These are phyloP conservation scores for Saussurea involucrata DNA, from an alignment of 129 eudicot genomes.

Conservation along the genomic window DNA sequence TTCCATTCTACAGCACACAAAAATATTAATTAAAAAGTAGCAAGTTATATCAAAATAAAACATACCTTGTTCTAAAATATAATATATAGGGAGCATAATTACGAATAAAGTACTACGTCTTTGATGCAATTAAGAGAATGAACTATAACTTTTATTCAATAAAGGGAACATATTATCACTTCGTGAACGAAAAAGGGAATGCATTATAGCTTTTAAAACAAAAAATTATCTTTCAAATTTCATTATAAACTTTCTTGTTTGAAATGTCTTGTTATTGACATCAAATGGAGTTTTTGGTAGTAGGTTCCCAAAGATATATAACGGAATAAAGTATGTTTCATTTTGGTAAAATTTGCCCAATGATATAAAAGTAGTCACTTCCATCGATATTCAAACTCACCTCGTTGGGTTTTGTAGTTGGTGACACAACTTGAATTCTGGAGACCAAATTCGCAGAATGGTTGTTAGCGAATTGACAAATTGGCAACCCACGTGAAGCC, in stretches of 20 bases:
- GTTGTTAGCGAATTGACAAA: background rate
- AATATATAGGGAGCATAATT: no score
- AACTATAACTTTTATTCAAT: no score
- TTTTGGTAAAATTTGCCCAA: background rate
- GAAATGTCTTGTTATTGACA: background rate
- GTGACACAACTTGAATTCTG: conserved; percentile 20
- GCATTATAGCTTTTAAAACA: background rate
- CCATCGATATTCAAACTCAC: background rate
- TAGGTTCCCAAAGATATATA: background rate
- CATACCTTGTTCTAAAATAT: no score
- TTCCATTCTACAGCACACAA: conserved; percentile 20
- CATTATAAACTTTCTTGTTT: background rate
- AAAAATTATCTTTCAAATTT: no score
- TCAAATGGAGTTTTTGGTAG: background rate
- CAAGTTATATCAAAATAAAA: background rate
- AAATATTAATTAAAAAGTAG: background rate
- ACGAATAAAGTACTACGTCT: no score
- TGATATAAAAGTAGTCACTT: background rate
- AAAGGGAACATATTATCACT: no score
- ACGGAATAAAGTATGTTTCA: background rate
- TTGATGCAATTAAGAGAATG: no score
- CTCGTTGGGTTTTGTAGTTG: background rate
- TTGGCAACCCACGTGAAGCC: conserved; percentile 4
- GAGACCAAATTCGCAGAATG: conserved; percentile 13
- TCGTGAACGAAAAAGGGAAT: background rate